Percentiles rank a stretch among this genome's conserved stretches.
phyloP scores from a whole-genome alignment of 169 alveolate species.

The Cryptosporidium bovis region DNA sequence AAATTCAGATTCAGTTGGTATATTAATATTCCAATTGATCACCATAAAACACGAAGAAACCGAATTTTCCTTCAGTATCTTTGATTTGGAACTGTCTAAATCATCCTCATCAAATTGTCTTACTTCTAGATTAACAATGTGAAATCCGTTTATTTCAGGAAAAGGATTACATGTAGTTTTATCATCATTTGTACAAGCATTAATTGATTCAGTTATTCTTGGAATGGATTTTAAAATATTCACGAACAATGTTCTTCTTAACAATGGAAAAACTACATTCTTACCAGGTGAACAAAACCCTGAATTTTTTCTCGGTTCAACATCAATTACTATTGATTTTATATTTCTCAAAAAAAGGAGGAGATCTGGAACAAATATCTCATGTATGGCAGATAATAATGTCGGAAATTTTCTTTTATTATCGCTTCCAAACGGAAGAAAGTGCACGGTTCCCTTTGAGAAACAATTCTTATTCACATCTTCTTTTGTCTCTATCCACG shows the following conservation, averaged over 20 bases:
- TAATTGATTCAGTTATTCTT: not conserved
- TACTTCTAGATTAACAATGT: slow-evolving; percentile 16
- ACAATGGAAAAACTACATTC: slow-evolving; percentile 25
- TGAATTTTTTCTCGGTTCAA: slow-evolving; percentile 60
- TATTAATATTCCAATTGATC: slow-evolving; percentile 34
- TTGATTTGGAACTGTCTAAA: slow-evolving; percentile 1
- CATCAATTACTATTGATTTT: slow-evolving; percentile 56
- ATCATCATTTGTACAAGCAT: not conserved
- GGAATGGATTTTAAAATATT: slow-evolving; percentile 1
- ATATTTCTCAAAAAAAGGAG: slow-evolving; percentile 59
- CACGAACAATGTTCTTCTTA: slow-evolving; percentile 40
- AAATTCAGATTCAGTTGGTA: not conserved
- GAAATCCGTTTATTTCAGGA: slow-evolving; percentile 21
- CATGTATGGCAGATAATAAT: slow-evolving; percentile 62
- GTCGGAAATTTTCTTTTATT: slow-evolving; percentile 27
- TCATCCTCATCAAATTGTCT: slow-evolving; percentile 71
- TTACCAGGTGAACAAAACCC: slow-evolving; percentile 5
- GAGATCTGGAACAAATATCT: slow-evolving; percentile 52
- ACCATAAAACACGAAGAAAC: slow-evolving; percentile 27
- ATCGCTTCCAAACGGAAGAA: slow-evolving; percentile 52
- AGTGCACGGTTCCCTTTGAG: slow-evolving; percentile 54
- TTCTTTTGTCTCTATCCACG: slow-evolving; percentile 23
- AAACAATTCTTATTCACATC: not conserved
- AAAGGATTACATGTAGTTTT: not conserved
- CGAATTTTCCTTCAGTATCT: slow-evolving; percentile 8